Evolutionary conservation across 176 grass and related monocot species (phyloP).

Genomic region (Triticum timopheevii): DNA sequence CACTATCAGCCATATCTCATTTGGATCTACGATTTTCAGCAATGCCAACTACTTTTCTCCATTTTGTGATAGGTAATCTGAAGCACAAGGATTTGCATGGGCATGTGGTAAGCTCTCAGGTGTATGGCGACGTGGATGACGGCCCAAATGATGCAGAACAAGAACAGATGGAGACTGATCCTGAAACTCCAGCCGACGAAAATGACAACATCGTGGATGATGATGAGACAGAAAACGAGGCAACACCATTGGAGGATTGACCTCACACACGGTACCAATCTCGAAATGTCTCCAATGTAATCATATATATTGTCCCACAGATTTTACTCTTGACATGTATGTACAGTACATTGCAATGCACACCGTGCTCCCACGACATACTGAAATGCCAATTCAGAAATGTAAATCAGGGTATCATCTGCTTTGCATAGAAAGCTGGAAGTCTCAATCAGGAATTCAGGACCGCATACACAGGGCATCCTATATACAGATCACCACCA

Average conservation of each 20-base stretch:
- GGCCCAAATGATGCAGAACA: slow-evolving; percentile 21
- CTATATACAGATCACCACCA: background rate
- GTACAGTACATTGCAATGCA: background rate
- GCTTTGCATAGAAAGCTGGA: slow-evolving; percentile 8
- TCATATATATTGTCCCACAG: background rate
- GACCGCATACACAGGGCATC: background rate
- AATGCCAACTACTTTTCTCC: background rate
- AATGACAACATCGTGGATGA: slow-evolving; percentile 41
- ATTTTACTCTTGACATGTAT: background rate
- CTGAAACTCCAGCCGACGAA: slow-evolving; percentile 15
- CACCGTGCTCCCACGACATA: background rate
- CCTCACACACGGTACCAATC: background rate
- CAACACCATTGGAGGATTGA: slow-evolving; percentile 33
- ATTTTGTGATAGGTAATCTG: slow-evolving; percentile 51
- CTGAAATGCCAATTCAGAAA: background rate
- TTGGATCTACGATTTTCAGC: background rate
- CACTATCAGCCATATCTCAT: background rate
- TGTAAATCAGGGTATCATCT: background rate
- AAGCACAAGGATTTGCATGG: slow-evolving; percentile 81
- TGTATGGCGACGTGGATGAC: slow-evolving; percentile 56
- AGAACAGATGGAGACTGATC: slow-evolving; percentile 32
- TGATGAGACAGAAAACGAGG: slow-evolving; percentile 28
- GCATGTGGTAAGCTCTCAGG: slow-evolving; percentile 82
- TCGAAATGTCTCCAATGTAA: slow-evolving; percentile 5
- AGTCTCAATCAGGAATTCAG: background rate